Conservation (phyloP, 2,329 filamentous ascomycete genomes). For the Calonectria pauciramosa region DNA sequence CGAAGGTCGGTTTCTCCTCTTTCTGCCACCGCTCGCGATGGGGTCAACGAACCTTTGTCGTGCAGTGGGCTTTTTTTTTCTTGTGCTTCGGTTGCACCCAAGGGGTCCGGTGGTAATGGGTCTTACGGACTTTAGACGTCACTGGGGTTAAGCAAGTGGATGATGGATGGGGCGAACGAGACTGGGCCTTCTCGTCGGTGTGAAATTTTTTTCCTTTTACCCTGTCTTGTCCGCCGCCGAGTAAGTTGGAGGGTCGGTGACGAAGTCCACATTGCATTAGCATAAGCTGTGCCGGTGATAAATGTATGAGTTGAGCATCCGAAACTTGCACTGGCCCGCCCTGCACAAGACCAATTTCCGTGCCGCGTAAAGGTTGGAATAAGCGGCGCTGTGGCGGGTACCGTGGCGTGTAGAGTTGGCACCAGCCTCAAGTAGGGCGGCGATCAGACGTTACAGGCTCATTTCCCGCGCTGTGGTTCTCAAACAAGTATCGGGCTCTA, state of each 20-base stretch:
- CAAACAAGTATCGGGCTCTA: conserved; percentile 11
- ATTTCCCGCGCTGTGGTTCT: conserved; percentile 30
- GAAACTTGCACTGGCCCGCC: conserved; percentile 1
- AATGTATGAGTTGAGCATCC: conserved; percentile 19
- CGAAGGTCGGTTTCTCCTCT: not conserved
- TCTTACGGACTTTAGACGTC: not conserved
- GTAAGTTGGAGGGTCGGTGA: not conserved
- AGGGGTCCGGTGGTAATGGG: conserved; percentile 12
- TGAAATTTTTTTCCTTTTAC: not conserved
- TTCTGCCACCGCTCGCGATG: conserved; percentile 4
- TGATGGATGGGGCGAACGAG: not conserved
- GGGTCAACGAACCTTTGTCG: conserved; percentile 8
- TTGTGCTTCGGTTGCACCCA: conserved; percentile 3
- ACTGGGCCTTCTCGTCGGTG: not conserved
- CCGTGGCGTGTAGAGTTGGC: conserved; percentile 32
- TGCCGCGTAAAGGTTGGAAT: conserved; percentile 14
- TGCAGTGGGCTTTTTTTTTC: not conserved
- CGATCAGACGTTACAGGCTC: conserved; percentile 41
- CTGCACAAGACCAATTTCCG: conserved; percentile 33
- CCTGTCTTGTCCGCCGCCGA: not conserved
- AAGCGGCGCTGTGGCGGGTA: conserved; percentile 28
- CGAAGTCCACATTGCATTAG: conserved; percentile 33
- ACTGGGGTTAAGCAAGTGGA: not conserved
- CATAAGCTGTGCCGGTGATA: conserved; percentile 35
- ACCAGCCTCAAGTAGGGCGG: conserved; percentile 36